Evolutionary conservation across 176 grass and related monocot species (phyloP).

Genomic region (Lolium multiflorum): DNA sequence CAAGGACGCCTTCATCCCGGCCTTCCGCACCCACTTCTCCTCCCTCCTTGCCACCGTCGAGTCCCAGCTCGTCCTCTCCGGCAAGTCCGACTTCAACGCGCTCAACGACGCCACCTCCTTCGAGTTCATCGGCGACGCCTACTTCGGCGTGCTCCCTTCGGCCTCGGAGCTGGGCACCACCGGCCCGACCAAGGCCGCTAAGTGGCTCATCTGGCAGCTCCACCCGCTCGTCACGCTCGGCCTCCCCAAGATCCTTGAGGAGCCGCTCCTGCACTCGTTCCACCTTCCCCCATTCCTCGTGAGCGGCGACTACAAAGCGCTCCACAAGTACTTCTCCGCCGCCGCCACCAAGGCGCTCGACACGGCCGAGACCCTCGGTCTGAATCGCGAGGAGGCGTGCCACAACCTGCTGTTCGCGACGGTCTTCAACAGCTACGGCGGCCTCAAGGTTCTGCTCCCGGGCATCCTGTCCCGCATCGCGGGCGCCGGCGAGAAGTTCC

Average conservation of each 20-base stretch:
- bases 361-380: constrained; percentile 51
- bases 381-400: constrained; percentile 64
- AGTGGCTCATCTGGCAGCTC: constrained; percentile 73
- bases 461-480: constrained; percentile 47
- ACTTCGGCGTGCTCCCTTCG: constrained; percentile 64
- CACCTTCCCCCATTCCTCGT: constrained; percentile 55
- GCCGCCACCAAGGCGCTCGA: constrained; percentile 42
- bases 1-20: constrained; percentile 54
- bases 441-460: constrained; percentile 65
- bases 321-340: constrained; percentile 57
- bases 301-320: constrained; percentile 55
- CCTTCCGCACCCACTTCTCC: constrained; percentile 65
- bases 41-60: constrained; percentile 59
- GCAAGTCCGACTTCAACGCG: constrained; percentile 62
- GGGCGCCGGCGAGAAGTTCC: constrained; percentile 38
- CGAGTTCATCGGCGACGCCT: constrained; percentile 75
- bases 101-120: constrained; percentile 70
- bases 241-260: constrained; percentile 67
- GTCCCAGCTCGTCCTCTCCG: constrained; percentile 37
- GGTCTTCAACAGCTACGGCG: constrained; percentile 74
- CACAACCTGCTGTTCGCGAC: constrained; percentile 79
- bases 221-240: constrained; percentile 54
- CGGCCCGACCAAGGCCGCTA: constrained; percentile 49
- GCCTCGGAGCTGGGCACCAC: constrained; percentile 19
- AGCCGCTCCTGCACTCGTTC: constrained; percentile 66